Percentiles rank a stretch among this genome's conserved stretches.
These are phyloP conservation scores for Golubevia sp. DNA, from an alignment of 1,284 basidiomycete genomes.

Conservation along the genomic window DNA sequence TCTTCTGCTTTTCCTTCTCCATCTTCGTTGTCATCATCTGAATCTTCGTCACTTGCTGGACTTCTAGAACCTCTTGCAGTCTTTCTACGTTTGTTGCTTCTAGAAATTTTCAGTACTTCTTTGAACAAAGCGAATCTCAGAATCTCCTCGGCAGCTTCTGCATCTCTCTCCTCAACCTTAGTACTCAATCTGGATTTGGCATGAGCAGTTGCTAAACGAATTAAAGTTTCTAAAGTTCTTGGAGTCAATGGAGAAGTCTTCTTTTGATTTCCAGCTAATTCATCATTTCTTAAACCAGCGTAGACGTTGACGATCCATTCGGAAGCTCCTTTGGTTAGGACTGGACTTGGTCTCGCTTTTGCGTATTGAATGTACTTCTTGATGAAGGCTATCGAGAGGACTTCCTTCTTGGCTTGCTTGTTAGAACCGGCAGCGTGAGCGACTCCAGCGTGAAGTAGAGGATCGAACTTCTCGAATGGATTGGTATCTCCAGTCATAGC, in stretches of 20 bases:
- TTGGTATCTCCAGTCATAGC: slow-evolving; percentile 32
- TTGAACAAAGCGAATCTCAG: slow-evolving; percentile 97
- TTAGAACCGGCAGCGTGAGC: not conserved
- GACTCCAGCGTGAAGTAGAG: slow-evolving; percentile 82
- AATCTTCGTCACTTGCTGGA: slow-evolving; percentile 67
- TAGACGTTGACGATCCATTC: slow-evolving; percentile 94
- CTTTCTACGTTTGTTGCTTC: slow-evolving; percentile 66
- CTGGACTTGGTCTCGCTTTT: slow-evolving; percentile 75
- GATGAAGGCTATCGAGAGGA: slow-evolving; percentile 89
- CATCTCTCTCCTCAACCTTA: slow-evolving; percentile 84
- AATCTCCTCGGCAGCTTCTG: slow-evolving; percentile 88
- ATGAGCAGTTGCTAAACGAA: slow-evolving; percentile 96
- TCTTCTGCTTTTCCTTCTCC: slow-evolving; percentile 7
- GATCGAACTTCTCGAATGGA: slow-evolving; percentile 87
- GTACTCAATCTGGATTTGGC: slow-evolving; percentile 89
- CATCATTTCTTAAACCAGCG: slow-evolving; percentile 87
- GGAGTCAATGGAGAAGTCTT: slow-evolving; percentile 97
- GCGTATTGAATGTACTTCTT: slow-evolving; percentile 99
- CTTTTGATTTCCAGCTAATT: slow-evolving; percentile 85
- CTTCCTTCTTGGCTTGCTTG: slow-evolving; percentile 69
- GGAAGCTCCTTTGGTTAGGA: slow-evolving; percentile 87
- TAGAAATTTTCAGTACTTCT: slow-evolving; percentile 79
- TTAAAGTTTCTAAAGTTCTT: slow-evolving; percentile 97
- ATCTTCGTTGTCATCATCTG: slow-evolving; percentile 65
- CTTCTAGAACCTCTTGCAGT: slow-evolving; percentile 26